Evolutionary conservation across 139 green algal genomes (phyloP).

Genomic region (Edaphochlamys debaryana): DNA sequence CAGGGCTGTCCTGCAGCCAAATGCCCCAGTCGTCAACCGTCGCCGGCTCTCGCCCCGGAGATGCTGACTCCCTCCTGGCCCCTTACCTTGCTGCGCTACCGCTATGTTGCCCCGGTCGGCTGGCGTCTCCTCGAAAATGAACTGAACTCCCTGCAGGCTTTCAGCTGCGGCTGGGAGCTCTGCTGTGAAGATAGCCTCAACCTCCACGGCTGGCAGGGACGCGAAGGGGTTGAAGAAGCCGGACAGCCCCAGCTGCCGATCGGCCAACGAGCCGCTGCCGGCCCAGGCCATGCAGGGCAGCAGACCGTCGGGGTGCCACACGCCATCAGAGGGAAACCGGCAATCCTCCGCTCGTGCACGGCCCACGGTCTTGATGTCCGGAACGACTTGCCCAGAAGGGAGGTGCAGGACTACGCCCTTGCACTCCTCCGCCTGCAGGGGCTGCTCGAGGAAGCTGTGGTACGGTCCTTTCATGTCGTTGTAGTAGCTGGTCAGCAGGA

Average conservation of each 20-base stretch:
- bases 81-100: constrained; percentile 40
- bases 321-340: constrained; percentile 25
- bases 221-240: constrained; percentile 59
- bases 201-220: background rate
- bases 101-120: constrained; percentile 47
- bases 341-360: constrained; percentile 41
- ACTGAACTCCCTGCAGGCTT: constrained; percentile 55
- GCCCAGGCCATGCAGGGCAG: constrained; percentile 48
- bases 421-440: background rate
- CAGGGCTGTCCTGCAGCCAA: background rate
- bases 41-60: no score
- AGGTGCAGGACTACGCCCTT: constrained; percentile 3
- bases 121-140: background rate
- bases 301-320: constrained; percentile 62
- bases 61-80: no score
- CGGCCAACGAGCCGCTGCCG: constrained; percentile 24
- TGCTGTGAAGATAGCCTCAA: constrained; percentile 50
- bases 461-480: background rate
- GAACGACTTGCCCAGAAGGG: background rate
- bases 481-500: constrained; percentile 29
- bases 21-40: no score
- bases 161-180: background rate
- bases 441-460: constrained; percentile 12
- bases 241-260: no score
- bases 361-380: constrained; percentile 7